phyloP scores from a whole-genome alignment of 1,284 basidiomycete genomes.

The Microbotryum saponariae region DNA sequence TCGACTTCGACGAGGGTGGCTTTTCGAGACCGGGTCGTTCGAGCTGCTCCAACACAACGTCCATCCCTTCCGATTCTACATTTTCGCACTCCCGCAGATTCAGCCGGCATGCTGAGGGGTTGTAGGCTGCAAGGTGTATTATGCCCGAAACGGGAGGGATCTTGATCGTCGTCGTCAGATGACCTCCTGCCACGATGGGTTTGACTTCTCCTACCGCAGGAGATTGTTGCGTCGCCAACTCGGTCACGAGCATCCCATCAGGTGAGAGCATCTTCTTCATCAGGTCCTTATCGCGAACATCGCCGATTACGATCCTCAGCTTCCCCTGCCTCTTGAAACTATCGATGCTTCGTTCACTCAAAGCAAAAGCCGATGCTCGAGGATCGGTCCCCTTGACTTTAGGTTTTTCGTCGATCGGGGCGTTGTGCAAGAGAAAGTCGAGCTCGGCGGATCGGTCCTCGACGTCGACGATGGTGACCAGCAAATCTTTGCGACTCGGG shows the following conservation, averaged over 20 bases:
- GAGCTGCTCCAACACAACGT: constrained; percentile 19
- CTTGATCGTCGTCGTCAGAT: constrained; percentile 15
- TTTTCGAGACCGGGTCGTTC: constrained; percentile 8
- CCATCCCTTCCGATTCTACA: constrained; percentile 29
- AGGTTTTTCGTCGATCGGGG: constrained; percentile 29
- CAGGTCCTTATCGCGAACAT: constrained; percentile 26
- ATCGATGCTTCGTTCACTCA: constrained; percentile 29
- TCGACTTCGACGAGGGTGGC: neutral
- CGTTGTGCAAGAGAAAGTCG: constrained; percentile 33
- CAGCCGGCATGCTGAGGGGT: constrained; percentile 19
- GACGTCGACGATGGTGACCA: constrained; percentile 31
- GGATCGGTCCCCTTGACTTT: constrained; percentile 34
- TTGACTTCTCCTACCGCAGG: constrained; percentile 15
- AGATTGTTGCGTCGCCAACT: constrained; percentile 3
- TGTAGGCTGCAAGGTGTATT: constrained; percentile 34
- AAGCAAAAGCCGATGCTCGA: constrained; percentile 32
- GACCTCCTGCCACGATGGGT: constrained; percentile 22
- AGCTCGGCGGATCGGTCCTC: constrained; percentile 29
- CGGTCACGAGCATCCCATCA: constrained; percentile 10
- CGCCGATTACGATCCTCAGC: constrained; percentile 30
- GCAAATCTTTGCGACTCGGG: constrained; percentile 21
- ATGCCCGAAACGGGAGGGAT: constrained; percentile 34
- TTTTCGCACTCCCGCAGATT: constrained; percentile 31
- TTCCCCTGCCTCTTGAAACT: constrained; percentile 28
- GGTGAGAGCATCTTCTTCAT: constrained; percentile 17